These are phyloP conservation scores for Termitomyces sp. DNA, from an alignment of 768 basidiomycete genomes.

Conservation along the genomic window DNA sequence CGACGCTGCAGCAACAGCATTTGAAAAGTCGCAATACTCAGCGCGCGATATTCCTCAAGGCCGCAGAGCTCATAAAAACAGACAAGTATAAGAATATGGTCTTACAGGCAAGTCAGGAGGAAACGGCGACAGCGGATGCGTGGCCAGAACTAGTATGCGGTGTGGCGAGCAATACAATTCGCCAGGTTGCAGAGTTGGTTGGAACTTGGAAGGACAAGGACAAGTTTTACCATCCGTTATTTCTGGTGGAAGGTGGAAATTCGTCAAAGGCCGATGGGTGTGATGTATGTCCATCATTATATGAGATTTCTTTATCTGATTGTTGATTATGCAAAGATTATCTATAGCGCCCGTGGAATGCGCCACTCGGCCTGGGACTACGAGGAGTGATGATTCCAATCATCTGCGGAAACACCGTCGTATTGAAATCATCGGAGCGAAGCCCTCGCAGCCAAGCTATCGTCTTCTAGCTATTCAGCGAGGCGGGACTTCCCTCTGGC, in stretches of 20 bases:
- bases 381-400: slow-evolving; percentile 42
- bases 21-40: slow-evolving; percentile 42
- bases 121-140: slow-evolving; percentile 30
- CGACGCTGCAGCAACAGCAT: slow-evolving; percentile 40
- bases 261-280: slow-evolving; percentile 46
- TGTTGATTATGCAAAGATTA: slow-evolving; percentile 29
- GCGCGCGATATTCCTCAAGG: slow-evolving; percentile 45
- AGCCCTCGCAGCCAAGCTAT: not conserved
- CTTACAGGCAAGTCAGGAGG: slow-evolving; percentile 27
- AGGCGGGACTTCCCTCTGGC: not conserved
- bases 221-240: slow-evolving; percentile 38
- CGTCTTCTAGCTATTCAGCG: not conserved
- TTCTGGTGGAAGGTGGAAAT: slow-evolving; percentile 40
- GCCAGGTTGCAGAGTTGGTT: slow-evolving; percentile 29
- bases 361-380: slow-evolving; percentile 40
- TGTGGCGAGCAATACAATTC: slow-evolving; percentile 20
- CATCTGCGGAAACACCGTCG: slow-evolving; percentile 51
- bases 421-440: not conserved
- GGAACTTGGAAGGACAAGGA: slow-evolving; percentile 42
- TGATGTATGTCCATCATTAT: slow-evolving; percentile 35
- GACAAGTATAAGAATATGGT: slow-evolving; percentile 37
- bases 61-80: slow-evolving; percentile 38
- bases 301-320: not conserved
- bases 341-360: slow-evolving; percentile 57
- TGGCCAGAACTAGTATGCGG: slow-evolving; percentile 26